These are phyloP conservation scores for Colletotrichum sp. DNA, from an alignment of 2,329 filamentous ascomycete genomes.

Conservation along the genomic window DNA sequence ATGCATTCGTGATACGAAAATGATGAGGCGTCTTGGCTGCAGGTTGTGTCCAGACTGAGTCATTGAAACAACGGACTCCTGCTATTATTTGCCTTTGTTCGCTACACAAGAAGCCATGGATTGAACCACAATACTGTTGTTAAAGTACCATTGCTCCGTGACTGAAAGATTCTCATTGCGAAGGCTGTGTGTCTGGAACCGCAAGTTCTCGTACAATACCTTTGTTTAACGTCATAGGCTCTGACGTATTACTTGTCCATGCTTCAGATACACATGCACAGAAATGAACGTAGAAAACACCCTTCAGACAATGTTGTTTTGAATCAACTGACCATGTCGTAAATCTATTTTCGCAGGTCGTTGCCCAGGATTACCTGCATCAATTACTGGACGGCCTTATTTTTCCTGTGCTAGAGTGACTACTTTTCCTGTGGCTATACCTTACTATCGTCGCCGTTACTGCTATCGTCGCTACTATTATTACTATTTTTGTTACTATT, in stretches of 20 bases:
- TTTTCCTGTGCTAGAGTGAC: too few relatives aligned
- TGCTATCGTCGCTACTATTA: too few relatives aligned
- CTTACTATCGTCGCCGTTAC: too few relatives aligned
- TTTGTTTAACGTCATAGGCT: background rate
- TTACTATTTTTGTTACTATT: too few relatives aligned
- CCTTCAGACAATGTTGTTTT: background rate
- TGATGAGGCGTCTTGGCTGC: background rate
- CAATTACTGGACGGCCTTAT: too few relatives aligned
- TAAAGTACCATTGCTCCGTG: background rate
- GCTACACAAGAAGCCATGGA: background rate
- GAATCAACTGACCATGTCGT: too few relatives aligned
- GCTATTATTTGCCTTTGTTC: background rate
- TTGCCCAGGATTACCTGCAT: too few relatives aligned
- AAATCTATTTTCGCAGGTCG: too few relatives aligned
- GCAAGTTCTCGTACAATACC: background rate
- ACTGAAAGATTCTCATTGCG: background rate
- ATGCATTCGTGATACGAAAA: background rate
- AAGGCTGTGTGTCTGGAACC: background rate
- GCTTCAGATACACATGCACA: background rate
- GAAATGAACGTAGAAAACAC: fast-evolving
- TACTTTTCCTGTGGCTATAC: too few relatives aligned
- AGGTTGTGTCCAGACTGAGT: background rate
- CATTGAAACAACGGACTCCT: too few relatives aligned
- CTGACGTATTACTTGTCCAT: background rate
- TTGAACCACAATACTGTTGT: background rate